Base-by-base conservation (phyloP, 2,329 filamentous ascomycete genomes). In the Nemania serpens region DNA sequence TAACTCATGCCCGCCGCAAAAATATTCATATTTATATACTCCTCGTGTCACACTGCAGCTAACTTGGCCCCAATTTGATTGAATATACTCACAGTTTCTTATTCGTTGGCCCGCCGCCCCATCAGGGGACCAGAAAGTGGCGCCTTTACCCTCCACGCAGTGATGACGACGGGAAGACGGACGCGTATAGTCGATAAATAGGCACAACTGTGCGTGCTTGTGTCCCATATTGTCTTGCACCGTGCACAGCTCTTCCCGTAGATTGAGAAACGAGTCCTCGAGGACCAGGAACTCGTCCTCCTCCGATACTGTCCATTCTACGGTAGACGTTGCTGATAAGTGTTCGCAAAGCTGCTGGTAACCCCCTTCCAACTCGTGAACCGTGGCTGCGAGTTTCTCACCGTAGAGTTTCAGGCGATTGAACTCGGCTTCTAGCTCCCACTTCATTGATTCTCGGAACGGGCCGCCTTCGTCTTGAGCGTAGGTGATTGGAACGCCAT, bases 141-240 rank as follows among this genome's bases (percentile, higher is more conserved):
- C 12, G 12, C 54, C 54, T 6, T 39, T 37, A 5, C 58, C 49
- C 29, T 51, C 20, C 3, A 46, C 9, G 59, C 55, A 57, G 10
- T 17, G 5, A 10, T 47, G 39, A 1, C 15, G 2, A 29, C 10
- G 1, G 7, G 9, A 37, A 29, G 42, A 33, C 15, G 4, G 22
- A n/a, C 11, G 5, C n/a, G 17, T 12, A 18, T 42, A 22, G 11
- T 51, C 46, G 11, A 37, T 5, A 18, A 62, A 52, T 22, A 61
- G 20, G 11, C 45, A 18, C 20, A 53, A 43, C 15, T 62, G 52
- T 6, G 63, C 49, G 34, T 36, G 13, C 5, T 25, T 50, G 22
- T 50, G n/a, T 18, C 47, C n/a, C 45, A 61, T 55, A 3, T 46
- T 11, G 12, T 45, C 55, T 13, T 61, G 2, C 15, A 58, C 34